These are phyloP conservation scores for Casuarina equisetifolia DNA, from an alignment of 306 rosid genomes.

Conservation along the genomic window DNA sequence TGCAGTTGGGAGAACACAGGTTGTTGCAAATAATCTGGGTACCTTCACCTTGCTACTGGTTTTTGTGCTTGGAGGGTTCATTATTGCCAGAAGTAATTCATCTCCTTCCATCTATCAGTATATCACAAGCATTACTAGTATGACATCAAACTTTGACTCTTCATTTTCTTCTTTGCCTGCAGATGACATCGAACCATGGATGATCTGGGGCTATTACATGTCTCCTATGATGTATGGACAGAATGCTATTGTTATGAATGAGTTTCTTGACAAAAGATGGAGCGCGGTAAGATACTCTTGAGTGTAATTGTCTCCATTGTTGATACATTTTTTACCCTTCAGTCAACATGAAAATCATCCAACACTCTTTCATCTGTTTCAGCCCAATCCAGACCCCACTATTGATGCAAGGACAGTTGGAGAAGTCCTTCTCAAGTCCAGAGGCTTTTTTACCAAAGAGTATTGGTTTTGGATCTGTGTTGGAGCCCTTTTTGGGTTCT, in stretches of 20 bases:
- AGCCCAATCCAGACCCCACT: constrained; percentile 56
- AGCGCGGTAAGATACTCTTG: constrained; percentile 36
- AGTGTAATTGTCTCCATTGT: constrained; percentile 1
- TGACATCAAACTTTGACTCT: not conserved
- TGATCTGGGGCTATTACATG: constrained; percentile 71
- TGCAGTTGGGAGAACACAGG: constrained; percentile 53
- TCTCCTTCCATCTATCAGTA: constrained; percentile 2
- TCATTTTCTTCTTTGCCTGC: not conserved
- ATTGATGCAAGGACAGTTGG: constrained; percentile 58
- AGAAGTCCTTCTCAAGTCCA: constrained; percentile 52
- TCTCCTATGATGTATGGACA: constrained; percentile 95
- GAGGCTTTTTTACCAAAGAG: constrained; percentile 59
- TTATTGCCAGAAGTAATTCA: constrained; percentile 44
- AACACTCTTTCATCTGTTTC: constrained; percentile 8
- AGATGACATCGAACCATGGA: constrained; percentile 75
- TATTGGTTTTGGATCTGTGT: constrained; percentile 75
- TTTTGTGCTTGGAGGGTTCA: constrained; percentile 65
- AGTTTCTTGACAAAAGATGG: constrained; percentile 85
- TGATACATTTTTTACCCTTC: not conserved
- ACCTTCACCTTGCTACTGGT: constrained; percentile 44
- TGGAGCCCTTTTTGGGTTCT: constrained; percentile 65
- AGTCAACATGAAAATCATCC: not conserved
- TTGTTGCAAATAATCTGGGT: constrained; percentile 49
- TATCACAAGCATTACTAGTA: not conserved
- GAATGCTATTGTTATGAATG: constrained; percentile 75